These are phyloP conservation scores for Aspergillus campestris DNA, from an alignment of 495 filamentous ascomycete species.

Conservation along the genomic window DNA sequence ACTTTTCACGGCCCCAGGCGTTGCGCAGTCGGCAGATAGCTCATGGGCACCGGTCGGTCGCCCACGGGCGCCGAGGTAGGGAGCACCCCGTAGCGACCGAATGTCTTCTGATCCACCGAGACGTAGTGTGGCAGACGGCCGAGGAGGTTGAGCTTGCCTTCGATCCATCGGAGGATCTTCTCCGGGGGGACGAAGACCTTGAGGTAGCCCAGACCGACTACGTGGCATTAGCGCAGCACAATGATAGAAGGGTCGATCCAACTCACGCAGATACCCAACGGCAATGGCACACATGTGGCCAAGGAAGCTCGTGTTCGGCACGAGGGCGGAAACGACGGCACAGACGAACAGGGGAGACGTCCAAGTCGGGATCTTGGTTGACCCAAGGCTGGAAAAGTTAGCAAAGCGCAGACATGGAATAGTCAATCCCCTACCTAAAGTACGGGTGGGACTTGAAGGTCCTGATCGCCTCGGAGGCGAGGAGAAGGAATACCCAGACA, in stretches of 20 bases:
- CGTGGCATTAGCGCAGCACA: no score
- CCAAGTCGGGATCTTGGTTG: slow-evolving; percentile 83
- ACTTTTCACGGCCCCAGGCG: slow-evolving; percentile 50
- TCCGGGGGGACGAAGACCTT: slow-evolving; percentile 80
- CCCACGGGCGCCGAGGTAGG: slow-evolving; percentile 44
- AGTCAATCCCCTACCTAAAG: slow-evolving; percentile 42
- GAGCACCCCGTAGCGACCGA: slow-evolving; percentile 84
- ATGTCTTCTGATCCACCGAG: slow-evolving; percentile 91
- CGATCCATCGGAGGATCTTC: slow-evolving; percentile 69
- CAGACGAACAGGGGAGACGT: slow-evolving; percentile 71
- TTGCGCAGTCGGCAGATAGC: slow-evolving; percentile 52
- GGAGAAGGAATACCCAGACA: slow-evolving; percentile 84
- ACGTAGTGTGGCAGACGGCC: slow-evolving; percentile 80
- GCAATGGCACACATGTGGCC: slow-evolving; percentile 76
- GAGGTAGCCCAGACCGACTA: slow-evolving; percentile 76
- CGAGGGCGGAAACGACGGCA: slow-evolving; percentile 58
- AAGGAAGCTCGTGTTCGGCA: slow-evolving; percentile 73
- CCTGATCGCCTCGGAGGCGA: slow-evolving; percentile 76
- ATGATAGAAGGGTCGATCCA: no score
- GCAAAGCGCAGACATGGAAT: not conserved
- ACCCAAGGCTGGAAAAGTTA: slow-evolving; percentile 36
- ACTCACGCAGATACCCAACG: slow-evolving; percentile 79
- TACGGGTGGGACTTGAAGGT: slow-evolving; percentile 66
- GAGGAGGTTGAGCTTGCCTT: slow-evolving; percentile 74
- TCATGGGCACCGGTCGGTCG: slow-evolving; percentile 46